A percentile compares a stretch with the other conserved stretches of the same genome.
These are phyloP conservation scores for Physocladia obscura DNA, from an alignment of 192 early-diverging fungal species.

Conservation along the genomic window DNA sequence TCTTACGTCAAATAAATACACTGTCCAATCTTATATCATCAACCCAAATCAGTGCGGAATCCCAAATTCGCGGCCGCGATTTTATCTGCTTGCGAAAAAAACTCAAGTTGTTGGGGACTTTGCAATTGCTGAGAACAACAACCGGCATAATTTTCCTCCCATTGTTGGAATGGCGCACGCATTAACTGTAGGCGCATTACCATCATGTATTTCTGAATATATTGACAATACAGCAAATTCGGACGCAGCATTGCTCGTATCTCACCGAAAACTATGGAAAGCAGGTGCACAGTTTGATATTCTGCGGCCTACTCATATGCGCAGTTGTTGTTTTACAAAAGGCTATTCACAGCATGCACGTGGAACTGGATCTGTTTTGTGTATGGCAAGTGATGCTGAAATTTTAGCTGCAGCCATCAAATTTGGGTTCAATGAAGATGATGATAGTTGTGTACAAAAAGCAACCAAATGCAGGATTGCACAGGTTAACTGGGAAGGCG, in stretches of 20 bases:
- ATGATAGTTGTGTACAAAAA: not conserved
- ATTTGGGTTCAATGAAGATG: not conserved
- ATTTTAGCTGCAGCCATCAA: slow-evolving; percentile 5
- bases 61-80: slow-evolving; percentile 48
- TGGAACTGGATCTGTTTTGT: slow-evolving; percentile 27
- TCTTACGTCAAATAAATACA: slow-evolving; percentile 28
- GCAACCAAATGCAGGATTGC: not conserved
- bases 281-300: slow-evolving; percentile 22
- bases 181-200: not conserved
- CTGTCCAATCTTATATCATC: slow-evolving; percentile 31
- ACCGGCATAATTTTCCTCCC: not conserved
- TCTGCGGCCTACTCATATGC: not conserved
- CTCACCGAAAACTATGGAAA: slow-evolving; percentile 26
- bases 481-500: slow-evolving; percentile 9
- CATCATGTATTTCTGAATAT: not conserved
- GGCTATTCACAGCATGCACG: slow-evolving; percentile 20
- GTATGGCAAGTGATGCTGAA: slow-evolving; percentile 22
- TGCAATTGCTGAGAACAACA: not conserved
- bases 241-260: slow-evolving; percentile 7
- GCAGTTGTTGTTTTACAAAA: slow-evolving; percentile 33
- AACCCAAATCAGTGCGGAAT: slow-evolving; percentile 41
- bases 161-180: not conserved
- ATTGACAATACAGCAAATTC: not conserved
- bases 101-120: not conserved
- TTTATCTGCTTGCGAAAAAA: slow-evolving; percentile 40